phyloP scores from a whole-genome alignment of 768 basidiomycete species.

The Phaeotremella skinneri region DNA sequence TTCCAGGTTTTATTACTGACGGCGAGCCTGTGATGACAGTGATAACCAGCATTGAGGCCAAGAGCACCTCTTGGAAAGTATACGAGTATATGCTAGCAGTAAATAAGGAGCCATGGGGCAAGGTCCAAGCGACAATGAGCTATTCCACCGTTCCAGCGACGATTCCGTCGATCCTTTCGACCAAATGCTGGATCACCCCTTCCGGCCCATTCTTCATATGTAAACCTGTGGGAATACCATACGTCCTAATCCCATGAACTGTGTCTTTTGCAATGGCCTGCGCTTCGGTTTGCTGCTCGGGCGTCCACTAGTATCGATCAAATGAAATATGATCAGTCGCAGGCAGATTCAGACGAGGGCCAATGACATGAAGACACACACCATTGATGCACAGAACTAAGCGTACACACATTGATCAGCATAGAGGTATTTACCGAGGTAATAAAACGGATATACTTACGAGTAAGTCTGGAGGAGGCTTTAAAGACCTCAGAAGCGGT shows the following conservation, averaged over 20 bases:
- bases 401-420: too few species aligned
- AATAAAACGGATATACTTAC: slow-evolving; percentile 17
- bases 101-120: too few species aligned
- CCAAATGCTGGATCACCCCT: slow-evolving; percentile 40
- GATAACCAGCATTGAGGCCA: too few species aligned
- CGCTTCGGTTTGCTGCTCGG: slow-evolving; percentile 45
- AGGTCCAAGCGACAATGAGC: background rate
- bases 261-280: slow-evolving; percentile 39
- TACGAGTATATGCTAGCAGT: too few species aligned
- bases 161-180: slow-evolving; percentile 42
- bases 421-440: too few species aligned
- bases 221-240: slow-evolving; percentile 44
- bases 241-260: slow-evolving; percentile 43
- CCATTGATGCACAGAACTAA: slow-evolving; percentile 45
- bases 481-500: slow-evolving; percentile 36
- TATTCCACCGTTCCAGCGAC: background rate
- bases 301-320: slow-evolving; percentile 47
- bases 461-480: slow-evolving; percentile 39
- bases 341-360: background rate
- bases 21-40: too few species aligned
- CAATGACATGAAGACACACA: slow-evolving; percentile 4
- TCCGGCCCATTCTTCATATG: slow-evolving; percentile 43
- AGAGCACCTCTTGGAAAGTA: too few species aligned
- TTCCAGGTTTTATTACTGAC: too few species aligned
- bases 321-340: background rate